Percentiles rank a stretch among this genome's conserved stretches.
phyloP scores from a whole-genome alignment of 1,284 basidiomycete species.

The Coniferiporia sulphurascens region DNA sequence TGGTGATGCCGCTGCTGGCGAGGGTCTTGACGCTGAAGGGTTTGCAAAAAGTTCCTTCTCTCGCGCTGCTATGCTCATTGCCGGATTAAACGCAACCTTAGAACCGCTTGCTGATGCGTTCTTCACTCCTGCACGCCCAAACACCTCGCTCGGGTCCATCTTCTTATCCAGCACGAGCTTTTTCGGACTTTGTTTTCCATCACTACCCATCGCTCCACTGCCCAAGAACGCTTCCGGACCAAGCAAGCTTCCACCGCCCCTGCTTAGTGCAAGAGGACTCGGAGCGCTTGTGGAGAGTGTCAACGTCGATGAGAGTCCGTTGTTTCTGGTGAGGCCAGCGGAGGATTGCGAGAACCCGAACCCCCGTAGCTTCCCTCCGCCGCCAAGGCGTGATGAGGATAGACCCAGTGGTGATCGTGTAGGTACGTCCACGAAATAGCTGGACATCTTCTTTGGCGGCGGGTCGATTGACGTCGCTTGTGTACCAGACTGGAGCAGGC shows the following conservation, averaged over 20 bases:
- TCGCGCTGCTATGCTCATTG: slow-evolving; percentile 63
- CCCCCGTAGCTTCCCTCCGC: slow-evolving; percentile 64
- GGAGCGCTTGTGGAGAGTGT: slow-evolving; percentile 50
- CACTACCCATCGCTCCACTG: slow-evolving; percentile 53
- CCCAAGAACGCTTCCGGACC: slow-evolving; percentile 51
- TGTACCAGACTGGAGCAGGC: slow-evolving; percentile 65
- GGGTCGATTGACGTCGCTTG: slow-evolving; percentile 55
- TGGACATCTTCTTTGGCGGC: slow-evolving; percentile 65
- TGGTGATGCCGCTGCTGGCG: slow-evolving; percentile 22
- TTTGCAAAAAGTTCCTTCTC: slow-evolving; percentile 53
- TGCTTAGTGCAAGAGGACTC: slow-evolving; percentile 47
- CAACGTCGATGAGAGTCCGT: slow-evolving; percentile 33
- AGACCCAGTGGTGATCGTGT: slow-evolving; percentile 57
- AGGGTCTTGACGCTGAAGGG: slow-evolving; percentile 32
- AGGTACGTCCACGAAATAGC: slow-evolving; percentile 66
- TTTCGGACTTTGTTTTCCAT: slow-evolving; percentile 84
- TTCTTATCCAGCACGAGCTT: slow-evolving; percentile 88
- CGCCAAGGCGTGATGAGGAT: slow-evolving; percentile 53
- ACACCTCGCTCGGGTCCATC: slow-evolving; percentile 65
- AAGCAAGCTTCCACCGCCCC: slow-evolving; percentile 37
- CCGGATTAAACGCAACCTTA: slow-evolving; percentile 68
- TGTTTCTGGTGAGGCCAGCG: slow-evolving; percentile 32
- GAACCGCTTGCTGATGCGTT: slow-evolving; percentile 27
- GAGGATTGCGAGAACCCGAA: slow-evolving; percentile 42
- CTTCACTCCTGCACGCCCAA: slow-evolving; percentile 48